phyloP scores from a whole-genome alignment of 108 stramenopile species.

The Parmales sp. region DNA sequence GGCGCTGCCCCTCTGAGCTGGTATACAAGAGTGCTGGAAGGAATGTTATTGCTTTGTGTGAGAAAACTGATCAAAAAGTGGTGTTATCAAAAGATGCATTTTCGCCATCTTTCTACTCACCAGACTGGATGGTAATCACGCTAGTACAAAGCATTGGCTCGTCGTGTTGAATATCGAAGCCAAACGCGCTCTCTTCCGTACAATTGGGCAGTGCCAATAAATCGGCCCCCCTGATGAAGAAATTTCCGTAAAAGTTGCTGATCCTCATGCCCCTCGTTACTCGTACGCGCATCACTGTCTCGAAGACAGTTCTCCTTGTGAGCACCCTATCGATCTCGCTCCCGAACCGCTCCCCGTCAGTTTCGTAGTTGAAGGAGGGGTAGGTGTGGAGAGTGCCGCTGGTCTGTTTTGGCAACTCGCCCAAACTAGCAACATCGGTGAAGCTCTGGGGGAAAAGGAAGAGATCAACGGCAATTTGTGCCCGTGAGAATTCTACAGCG shows the following conservation, averaged over 20 bases:
- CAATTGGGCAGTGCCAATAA: slow-evolving; percentile 92
- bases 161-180: slow-evolving; percentile 83
- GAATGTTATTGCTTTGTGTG: too few relatives aligned
- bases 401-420: slow-evolving; percentile 73
- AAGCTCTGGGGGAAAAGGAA: slow-evolving; percentile 81
- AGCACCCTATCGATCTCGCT: slow-evolving; percentile 62
- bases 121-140: slow-evolving; percentile 83
- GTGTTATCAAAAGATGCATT: too few relatives aligned
- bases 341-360: slow-evolving; percentile 71
- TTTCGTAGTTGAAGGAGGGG: slow-evolving; percentile 60
- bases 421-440: slow-evolving; percentile 80
- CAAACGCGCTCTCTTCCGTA: slow-evolving; percentile 82
- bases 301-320: slow-evolving; percentile 81
- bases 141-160: slow-evolving; percentile 67
- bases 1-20: slow-evolving; percentile 81
- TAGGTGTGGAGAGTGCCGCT: slow-evolving; percentile 82
- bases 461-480: slow-evolving; percentile 93
- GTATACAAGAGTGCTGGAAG: slow-evolving; percentile 95
- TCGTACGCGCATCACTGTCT: slow-evolving; percentile 94
- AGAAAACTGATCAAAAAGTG: too few relatives aligned
- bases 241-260: slow-evolving; percentile 92
- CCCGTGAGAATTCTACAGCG: slow-evolving; percentile 84
- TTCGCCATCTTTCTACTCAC: too few relatives aligned
- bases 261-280: slow-evolving; percentile 89
- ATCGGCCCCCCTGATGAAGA: slow-evolving; percentile 90